A percentile compares a stretch with the other conserved stretches of the same genome.
Evolutionary conservation across 441 rosid species (phyloP).

Genomic region (Jatropha podagrica): DNA sequence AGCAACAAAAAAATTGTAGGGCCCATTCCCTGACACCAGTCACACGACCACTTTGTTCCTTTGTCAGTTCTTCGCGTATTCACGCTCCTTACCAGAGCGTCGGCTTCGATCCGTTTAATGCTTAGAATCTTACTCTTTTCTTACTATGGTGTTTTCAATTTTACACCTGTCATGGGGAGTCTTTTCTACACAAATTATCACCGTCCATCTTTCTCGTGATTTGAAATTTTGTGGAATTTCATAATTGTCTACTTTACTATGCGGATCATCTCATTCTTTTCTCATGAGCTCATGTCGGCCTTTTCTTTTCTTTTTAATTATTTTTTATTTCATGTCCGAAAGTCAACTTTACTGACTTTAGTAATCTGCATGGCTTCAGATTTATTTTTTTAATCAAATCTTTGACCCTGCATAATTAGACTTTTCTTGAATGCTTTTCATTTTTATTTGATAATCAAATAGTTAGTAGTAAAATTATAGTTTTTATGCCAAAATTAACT

Average conservation of each 20-base stretch:
- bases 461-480: no score
- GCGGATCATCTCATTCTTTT: neutral
- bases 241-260: neutral
- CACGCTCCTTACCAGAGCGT: conserved; percentile 1
- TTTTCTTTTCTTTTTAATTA: neutral
- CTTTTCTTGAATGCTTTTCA: no score
- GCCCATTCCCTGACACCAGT: conserved; percentile 12
- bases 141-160: conserved; percentile 1
- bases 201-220: conserved; percentile 6
- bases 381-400: no score
- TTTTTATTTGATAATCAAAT: no score
- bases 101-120: conserved; percentile 1
- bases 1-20: neutral
- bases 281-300: neutral
- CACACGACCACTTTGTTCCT: conserved; percentile 25
- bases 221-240: neutral
- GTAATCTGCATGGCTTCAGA: no score
- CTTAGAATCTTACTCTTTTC: conserved; percentile 11
- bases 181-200: neutral
- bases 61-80: neutral
- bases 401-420: no score
- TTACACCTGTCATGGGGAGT: neutral
- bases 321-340: neutral
- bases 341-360: neutral
- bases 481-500: no score